phyloP scores from a whole-genome alignment of 148 eudicot genomes.

The Oxyria digyna region DNA sequence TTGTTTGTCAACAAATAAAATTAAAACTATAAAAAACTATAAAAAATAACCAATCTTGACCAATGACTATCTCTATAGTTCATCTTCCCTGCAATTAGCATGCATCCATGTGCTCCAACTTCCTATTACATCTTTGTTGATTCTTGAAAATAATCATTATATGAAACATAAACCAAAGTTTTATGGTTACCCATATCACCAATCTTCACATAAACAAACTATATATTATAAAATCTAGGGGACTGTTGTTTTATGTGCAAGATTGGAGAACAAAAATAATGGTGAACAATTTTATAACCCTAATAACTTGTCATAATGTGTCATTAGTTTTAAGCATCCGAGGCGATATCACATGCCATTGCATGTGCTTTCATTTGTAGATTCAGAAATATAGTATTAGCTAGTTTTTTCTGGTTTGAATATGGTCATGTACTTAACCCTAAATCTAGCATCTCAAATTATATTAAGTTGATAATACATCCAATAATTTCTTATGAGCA shows the following conservation, averaged over 20 bases:
- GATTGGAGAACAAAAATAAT: background rate
- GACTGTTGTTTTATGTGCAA: background rate
- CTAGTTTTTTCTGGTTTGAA: background rate
- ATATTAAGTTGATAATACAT: background rate
- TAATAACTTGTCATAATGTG: background rate
- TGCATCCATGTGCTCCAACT: slow-evolving; percentile 4
- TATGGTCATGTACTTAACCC: background rate
- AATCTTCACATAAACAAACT: background rate
- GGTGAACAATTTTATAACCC: background rate
- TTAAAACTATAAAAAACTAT: background rate
- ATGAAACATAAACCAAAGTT: slow-evolving; percentile 5
- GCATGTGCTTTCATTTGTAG: slow-evolving; percentile 5
- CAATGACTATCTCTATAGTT: background rate
- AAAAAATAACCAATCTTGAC: background rate
- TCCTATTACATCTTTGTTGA: slow-evolving; percentile 6
- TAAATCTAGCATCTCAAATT: slow-evolving; percentile 2
- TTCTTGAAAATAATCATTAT: background rate
- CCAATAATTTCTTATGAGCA: background rate
- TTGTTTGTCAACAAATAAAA: too few species aligned
- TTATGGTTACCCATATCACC: background rate
- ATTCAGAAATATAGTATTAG: background rate
- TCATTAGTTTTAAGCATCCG: slow-evolving; percentile 6
- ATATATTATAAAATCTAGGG: background rate
- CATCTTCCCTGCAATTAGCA: background rate
- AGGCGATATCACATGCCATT: background rate